Base-by-base conservation (phyloP, 2,329 filamentous ascomycete species). In the Emergomyces pasteurianus region DNA sequence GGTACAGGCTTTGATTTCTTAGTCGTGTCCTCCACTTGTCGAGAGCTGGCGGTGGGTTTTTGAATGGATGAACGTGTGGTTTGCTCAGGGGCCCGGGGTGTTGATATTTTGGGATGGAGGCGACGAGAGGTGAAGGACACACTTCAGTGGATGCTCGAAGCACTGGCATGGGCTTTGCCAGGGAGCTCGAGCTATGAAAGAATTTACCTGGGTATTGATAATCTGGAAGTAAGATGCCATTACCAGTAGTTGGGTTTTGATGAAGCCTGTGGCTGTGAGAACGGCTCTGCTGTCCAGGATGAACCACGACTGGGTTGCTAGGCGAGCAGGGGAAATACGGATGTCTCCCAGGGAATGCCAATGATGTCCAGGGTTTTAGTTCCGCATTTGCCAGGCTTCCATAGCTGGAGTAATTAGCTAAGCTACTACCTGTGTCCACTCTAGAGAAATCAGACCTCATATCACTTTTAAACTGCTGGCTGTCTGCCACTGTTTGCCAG, bases 401-500 rank as follows among this genome's bases (percentile, higher is more conserved):
- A 58, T 62, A 65, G 40, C 67, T 68, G 28, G 68, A 69, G 40
- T 63, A 66, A 58, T 69, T 63, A 21, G 67, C 67, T 36, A 70
- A 54, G 43, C 67, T 69, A 56, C 66, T 66, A 36, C 66, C 67
- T 28, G 67, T 68, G 16, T 63, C 60, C 10, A 59, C 43, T 1
- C 61, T 59, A 12, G 58, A 42, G 34, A 65, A 40, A 18, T 49
- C 28, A 7, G 57, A 59, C 36, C 21, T 42, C n/a, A 55, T 58
- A 21, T 54, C 52, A 40, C 59, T 59, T 49, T 56, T 60, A 43
- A 65, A 63, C 46, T 63, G 60, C n/a, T 62, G 61, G 54, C 65
- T 67, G 16, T 63, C 67, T 34, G 63, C 63, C 23, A 67, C 65
- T 28, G 67, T 69, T 49, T 69, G 67, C 68, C 68, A 70, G 58